phyloP scores from a whole-genome alignment of 176 grass and related monocot genomes.

The Carex cristatella region DNA sequence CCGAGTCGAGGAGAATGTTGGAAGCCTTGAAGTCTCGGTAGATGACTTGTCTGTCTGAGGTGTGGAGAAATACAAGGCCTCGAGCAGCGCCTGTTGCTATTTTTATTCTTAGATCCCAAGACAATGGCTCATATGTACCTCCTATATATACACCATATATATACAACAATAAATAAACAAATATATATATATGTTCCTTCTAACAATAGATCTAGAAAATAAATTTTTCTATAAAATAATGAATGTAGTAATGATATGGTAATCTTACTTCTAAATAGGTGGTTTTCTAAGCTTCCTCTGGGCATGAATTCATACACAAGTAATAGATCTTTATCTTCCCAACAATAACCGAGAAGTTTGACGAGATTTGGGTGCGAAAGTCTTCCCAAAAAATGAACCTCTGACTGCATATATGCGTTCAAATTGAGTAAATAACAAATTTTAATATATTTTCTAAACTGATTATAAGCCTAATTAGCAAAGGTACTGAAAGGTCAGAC shows the following conservation, averaged over 20 bases:
- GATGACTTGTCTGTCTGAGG: slow-evolving; percentile 32
- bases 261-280: slow-evolving; percentile 84
- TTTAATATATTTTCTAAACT: neutral
- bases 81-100: slow-evolving; percentile 33
- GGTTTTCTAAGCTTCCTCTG: slow-evolving; percentile 86
- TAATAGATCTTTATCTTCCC: slow-evolving; percentile 66
- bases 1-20: slow-evolving; percentile 36
- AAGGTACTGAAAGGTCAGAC: neutral
- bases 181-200: neutral
- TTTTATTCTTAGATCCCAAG: slow-evolving; percentile 34
- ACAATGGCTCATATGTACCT: slow-evolving; percentile 24
- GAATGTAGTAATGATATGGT: neutral
- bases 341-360: slow-evolving; percentile 71
- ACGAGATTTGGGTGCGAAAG: slow-evolving; percentile 83
- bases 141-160: slow-evolving; percentile 22
- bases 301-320: slow-evolving; percentile 84
- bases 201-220: too few relatives aligned
- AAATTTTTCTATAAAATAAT: neutral
- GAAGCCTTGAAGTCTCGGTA: slow-evolving; percentile 37
- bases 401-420: slow-evolving; percentile 48
- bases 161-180: neutral
- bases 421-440: neutral
- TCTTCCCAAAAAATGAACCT: slow-evolving; percentile 78
- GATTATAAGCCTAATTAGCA: neutral
- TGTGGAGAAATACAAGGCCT: slow-evolving; percentile 34